Evolutionary conservation across 2,329 filamentous ascomycete genomes (phyloP), one percentile per base, ranked within the genome.

Genomic region (Penicillium fuscoglaucum): DNA sequence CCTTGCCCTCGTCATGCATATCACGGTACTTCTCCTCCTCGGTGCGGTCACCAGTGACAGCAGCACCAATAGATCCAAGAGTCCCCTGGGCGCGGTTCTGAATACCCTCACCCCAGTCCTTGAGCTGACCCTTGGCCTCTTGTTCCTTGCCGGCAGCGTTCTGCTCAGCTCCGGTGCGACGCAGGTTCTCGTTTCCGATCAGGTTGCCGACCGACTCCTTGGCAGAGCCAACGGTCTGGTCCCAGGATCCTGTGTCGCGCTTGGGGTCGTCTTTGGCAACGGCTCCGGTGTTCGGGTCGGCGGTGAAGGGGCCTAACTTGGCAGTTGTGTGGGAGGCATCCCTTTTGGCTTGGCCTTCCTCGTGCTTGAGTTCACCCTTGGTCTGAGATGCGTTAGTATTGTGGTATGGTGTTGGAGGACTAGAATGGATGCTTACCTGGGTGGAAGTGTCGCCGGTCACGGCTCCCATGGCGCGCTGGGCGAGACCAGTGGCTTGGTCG

Each of bases 141-240:
- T 93, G 87, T 33, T 83, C 84, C 77, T 95, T 89, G 21, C 93
- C 93, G 62, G 89, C 83, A 35, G 84, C 80, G 71, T 96, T 96
- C 80, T 97, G 92, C 68, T 88, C 77, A 33, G 85, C 85, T 6
- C 93, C 93, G 26, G 87, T 72, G 48, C 85, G 81, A 80, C 93
- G 93, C 54, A 97, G 76, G 35, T 80, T 82, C 77, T 95, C 88
- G 63, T 85, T 87, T 60, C 93, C 93, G 28, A 93, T 65, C 6
- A 93, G 68, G 19, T 87, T 87, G 58, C 93, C 93, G 1, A 95
- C 63, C 5, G 87, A 80, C 74, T 97, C 91, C 81, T 97, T 97
- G 44, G 87, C 87, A 1, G 89, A 85, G 52, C 93, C 93, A n/a
- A 93, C 71, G 6, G 91, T 96, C 79, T 97, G 93, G 80, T 96